phyloP scores from a whole-genome alignment of 2,329 filamentous ascomycete genomes.

The Rhynchosporium secalis region DNA sequence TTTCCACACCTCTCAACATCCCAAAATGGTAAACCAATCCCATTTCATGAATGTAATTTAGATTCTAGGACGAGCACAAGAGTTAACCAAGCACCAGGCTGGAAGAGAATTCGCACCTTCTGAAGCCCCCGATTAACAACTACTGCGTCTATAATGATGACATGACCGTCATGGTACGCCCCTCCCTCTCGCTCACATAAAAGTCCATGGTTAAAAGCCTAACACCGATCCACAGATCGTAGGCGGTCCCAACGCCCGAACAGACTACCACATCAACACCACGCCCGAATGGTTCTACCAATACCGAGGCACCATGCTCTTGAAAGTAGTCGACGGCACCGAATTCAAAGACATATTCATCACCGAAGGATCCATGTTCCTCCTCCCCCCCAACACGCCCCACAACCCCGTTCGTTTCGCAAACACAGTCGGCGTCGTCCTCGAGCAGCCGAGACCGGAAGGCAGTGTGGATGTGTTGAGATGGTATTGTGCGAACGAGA shows the following conservation, averaged over 20 bases:
- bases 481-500: constrained; percentile 74
- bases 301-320: constrained; percentile 87
- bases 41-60: too few relatives aligned
- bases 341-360: constrained; percentile 83
- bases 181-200: neutral
- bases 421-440: constrained; percentile 88
- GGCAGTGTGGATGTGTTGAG: constrained; percentile 74
- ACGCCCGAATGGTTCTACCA: constrained; percentile 99
- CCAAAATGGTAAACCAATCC: constrained; percentile 37
- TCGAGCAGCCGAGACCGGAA: constrained; percentile 79
- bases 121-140: constrained; percentile 89
- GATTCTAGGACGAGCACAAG: neutral
- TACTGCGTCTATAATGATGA: constrained; percentile 91
- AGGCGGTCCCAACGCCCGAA: constrained; percentile 91
- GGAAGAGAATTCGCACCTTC: constrained; percentile 82
- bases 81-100: constrained; percentile 61
- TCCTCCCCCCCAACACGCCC: constrained; percentile 90
- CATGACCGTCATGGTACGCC: constrained; percentile 74
- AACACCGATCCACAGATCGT: constrained; percentile 63
- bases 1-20: constrained; percentile 36
- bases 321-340: constrained; percentile 78
- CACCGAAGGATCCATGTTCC: constrained; percentile 89
- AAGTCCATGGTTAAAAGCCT: constrained; percentile 6
- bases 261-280: constrained; percentile 97
- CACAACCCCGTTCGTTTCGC: constrained; percentile 95